These are phyloP conservation scores for Botryosphaeria dothidea DNA, from an alignment of 2,329 filamentous ascomycete genomes.

Conservation along the genomic window DNA sequence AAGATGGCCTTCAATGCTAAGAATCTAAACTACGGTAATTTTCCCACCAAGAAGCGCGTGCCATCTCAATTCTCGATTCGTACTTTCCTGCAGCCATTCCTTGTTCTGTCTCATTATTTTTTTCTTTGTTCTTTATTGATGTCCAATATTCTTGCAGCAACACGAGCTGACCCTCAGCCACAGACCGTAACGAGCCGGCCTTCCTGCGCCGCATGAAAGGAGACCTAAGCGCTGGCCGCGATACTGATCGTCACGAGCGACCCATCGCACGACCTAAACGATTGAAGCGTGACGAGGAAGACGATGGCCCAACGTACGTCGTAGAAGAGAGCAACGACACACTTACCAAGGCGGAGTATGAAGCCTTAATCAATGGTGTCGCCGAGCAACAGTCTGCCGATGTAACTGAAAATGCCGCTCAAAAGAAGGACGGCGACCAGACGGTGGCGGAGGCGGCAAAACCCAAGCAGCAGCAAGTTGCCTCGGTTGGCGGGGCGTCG, in stretches of 20 bases:
- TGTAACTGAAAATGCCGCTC: neutral
- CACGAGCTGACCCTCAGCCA: neutral
- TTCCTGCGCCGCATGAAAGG: constrained; percentile 51
- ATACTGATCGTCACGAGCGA: constrained; percentile 47
- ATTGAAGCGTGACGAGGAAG: constrained; percentile 61
- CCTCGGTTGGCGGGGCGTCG: constrained; percentile 32
- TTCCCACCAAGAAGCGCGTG: neutral
- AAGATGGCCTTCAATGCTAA: constrained; percentile 64
- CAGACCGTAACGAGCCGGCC: constrained; percentile 54
- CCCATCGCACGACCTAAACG: constrained; percentile 46
- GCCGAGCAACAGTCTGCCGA: constrained; percentile 20
- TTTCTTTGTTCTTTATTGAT: neutral
- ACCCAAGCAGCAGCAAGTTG: constrained; percentile 28
- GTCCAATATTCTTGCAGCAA: neutral
- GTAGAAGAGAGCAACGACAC: constrained; percentile 71
- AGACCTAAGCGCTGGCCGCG: constrained; percentile 53
- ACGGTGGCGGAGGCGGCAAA: neutral
- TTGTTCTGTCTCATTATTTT: neutral
- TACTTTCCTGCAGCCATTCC: neutral
- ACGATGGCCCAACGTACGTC: constrained; percentile 73
- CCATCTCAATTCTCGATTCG: neutral
- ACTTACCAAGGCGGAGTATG: constrained; percentile 52
- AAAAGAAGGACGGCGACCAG: constrained; percentile 15
- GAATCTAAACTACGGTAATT: constrained; percentile 65
- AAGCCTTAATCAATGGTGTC: constrained; percentile 38